phyloP scores from a whole-genome alignment of 2,329 filamentous ascomycete genomes.

The Aspergillus sp. region DNA sequence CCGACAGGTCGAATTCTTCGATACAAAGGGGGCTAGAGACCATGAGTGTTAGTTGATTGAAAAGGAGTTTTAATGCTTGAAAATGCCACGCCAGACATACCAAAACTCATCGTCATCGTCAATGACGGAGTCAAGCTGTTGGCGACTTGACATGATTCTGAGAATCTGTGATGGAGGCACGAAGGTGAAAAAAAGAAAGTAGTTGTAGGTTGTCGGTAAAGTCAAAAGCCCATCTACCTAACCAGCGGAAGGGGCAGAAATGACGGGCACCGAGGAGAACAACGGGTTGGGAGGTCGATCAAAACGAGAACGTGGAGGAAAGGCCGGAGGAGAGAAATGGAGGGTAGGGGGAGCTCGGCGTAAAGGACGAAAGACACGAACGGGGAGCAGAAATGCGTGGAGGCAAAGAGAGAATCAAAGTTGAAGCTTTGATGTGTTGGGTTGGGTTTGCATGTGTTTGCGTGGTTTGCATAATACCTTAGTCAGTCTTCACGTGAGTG shows the following conservation, averaged over 20 bases:
- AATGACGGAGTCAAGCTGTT: conserved; percentile 49
- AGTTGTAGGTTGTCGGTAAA: conserved; percentile 12
- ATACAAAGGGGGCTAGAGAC: conserved; percentile 83
- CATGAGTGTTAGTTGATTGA: conserved; percentile 22
- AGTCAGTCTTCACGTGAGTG: conserved; percentile 13
- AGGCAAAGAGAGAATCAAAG: conserved; percentile 23
- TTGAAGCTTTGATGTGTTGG: conserved; percentile 22
- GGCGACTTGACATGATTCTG: conserved; percentile 44
- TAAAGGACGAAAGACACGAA: conserved; percentile 3
- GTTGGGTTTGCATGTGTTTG: conserved; percentile 24
- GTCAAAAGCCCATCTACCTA: conserved; percentile 20
- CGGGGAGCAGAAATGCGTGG: conserved; percentile 17
- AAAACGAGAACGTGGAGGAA: not conserved
- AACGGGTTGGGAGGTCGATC: conserved; percentile 14
- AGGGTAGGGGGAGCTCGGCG: not conserved
- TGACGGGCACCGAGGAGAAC: conserved; percentile 19
- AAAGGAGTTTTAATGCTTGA: not conserved
- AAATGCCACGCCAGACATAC: conserved; percentile 27
- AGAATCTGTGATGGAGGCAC: conserved; percentile 17
- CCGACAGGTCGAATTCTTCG: conserved; percentile 96
- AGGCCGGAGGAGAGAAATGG: not conserved
- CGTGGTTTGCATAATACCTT: conserved; percentile 14
- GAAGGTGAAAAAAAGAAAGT: conserved; percentile 12
- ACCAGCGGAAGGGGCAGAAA: conserved; percentile 20
- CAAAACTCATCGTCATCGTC: conserved; percentile 52